Conservation (phyloP, 768 basidiomycete genomes). For the Amylocystis lapponica region DNA sequence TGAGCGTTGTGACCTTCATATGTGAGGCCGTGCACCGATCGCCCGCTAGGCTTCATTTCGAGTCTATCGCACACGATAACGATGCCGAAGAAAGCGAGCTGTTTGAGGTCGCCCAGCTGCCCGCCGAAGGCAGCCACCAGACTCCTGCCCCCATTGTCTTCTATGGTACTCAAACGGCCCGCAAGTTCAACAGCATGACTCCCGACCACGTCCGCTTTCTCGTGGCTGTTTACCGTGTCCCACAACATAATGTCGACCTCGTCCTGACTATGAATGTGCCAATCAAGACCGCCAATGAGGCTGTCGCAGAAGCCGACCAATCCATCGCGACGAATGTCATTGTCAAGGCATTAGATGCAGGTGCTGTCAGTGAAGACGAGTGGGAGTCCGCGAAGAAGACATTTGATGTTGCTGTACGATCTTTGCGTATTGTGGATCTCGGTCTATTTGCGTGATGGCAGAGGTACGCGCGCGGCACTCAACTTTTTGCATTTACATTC, state of each 20-base stretch:
- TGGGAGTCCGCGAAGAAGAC: conserved; percentile 7
- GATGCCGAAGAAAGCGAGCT: conserved; percentile 51
- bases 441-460: conserved; percentile 14
- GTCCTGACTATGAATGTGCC: conserved; percentile 86
- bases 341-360: too few species aligned
- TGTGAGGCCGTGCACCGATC: conserved; percentile 2
- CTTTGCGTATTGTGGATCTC: conserved; percentile 16
- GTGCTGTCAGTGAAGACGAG: conserved; percentile 9
- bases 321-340: too few species aligned
- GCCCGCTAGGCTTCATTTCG: conserved; percentile 78
- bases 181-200: conserved; percentile 63
- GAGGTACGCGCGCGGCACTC: too few species aligned
- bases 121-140: conserved; percentile 30
- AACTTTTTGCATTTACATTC: too few species aligned
- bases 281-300: conserved; percentile 38
- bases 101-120: conserved; percentile 31
- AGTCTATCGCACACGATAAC: conserved; percentile 89
- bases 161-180: conserved; percentile 61
- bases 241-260: conserved; percentile 67
- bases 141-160: conserved; percentile 62
- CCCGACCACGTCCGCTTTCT: conserved; percentile 71
- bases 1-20: conserved; percentile 20
- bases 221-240: conserved; percentile 77
- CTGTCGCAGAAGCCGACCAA: conserved; percentile 33
- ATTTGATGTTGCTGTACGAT: conserved; percentile 11